phyloP scores from a whole-genome alignment of 352 stramenopile genomes.

The Phytophthora ohioensis region DNA sequence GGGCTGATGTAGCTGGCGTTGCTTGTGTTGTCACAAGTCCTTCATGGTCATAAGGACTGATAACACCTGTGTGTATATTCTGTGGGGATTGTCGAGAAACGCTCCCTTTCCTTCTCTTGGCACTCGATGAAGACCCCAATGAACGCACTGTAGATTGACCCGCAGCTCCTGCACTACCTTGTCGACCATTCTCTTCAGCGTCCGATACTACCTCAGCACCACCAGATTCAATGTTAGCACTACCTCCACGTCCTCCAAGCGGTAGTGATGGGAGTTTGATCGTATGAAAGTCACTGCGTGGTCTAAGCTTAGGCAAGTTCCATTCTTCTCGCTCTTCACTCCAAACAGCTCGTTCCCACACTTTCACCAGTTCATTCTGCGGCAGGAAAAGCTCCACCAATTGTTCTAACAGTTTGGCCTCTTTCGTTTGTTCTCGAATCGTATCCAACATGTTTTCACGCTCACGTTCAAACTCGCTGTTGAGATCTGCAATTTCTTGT shows the following conservation, averaged over 20 bases:
- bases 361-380: conserved; percentile 87
- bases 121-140: conserved; percentile 43
- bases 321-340: conserved; percentile 84
- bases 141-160: conserved; percentile 41
- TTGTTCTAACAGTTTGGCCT: conserved; percentile 89
- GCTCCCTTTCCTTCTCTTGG: conserved; percentile 41
- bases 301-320: conserved; percentile 78
- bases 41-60: conserved; percentile 22
- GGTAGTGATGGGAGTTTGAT: conserved; percentile 72
- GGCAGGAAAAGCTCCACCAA: conserved; percentile 87
- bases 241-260: conserved; percentile 29
- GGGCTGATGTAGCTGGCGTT: conserved; percentile 23
- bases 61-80: background rate
- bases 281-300: conserved; percentile 83
- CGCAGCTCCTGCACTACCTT: conserved; percentile 36
- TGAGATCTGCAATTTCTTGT: conserved; percentile 87
- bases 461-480: conserved; percentile 88
- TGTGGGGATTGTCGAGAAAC: conserved; percentile 24
- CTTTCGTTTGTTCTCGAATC: conserved; percentile 90
- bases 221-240: conserved; percentile 47
- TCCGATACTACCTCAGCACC: conserved; percentile 69
- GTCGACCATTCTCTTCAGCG: conserved; percentile 49
- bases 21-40: background rate
- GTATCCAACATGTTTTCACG: conserved; percentile 87
- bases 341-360: conserved; percentile 90